phyloP scores from a whole-genome alignment of 805 yeast species.

The Candida loeiensis region DNA sequence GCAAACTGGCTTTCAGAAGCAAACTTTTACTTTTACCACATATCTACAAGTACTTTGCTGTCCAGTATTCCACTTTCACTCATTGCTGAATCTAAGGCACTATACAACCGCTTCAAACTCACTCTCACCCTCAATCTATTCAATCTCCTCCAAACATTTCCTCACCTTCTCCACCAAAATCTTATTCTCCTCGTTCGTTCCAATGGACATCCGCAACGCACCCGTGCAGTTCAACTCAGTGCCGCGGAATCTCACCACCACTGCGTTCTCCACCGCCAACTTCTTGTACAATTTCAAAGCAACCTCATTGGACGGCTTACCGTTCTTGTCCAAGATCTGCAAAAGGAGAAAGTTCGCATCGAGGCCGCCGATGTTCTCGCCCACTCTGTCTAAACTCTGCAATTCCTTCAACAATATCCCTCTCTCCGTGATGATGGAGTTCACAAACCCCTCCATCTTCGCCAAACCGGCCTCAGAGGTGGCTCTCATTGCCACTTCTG shows the following conservation, averaged over 20 bases:
- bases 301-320: conserved; percentile 60
- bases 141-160: conserved; percentile 17
- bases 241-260: conserved; percentile 91
- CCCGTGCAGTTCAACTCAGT: conserved; percentile 86
- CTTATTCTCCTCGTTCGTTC: conserved; percentile 74
- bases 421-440: conserved; percentile 54
- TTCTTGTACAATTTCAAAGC: conserved; percentile 65
- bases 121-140: conserved; percentile 5
- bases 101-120: neutral
- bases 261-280: conserved; percentile 68
- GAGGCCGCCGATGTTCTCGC: conserved; percentile 72
- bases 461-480: conserved; percentile 51
- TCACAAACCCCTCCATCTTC: conserved; percentile 55
- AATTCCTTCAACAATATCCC: conserved; percentile 49
- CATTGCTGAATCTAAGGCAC: no score
- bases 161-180: conserved; percentile 49
- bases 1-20: no score
- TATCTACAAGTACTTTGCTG: neutral
- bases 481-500: conserved; percentile 74
- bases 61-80: neutral
- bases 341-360: conserved; percentile 85
- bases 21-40: neutral
- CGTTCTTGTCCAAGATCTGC: conserved; percentile 60
- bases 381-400: conserved; percentile 58
- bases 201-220: conserved; percentile 81